A percentile compares a stretch with the other conserved stretches of the same genome.
Evolutionary conservation across 2,329 filamentous ascomycete species (phyloP).

Genomic region (Lanzia echinophila): DNA sequence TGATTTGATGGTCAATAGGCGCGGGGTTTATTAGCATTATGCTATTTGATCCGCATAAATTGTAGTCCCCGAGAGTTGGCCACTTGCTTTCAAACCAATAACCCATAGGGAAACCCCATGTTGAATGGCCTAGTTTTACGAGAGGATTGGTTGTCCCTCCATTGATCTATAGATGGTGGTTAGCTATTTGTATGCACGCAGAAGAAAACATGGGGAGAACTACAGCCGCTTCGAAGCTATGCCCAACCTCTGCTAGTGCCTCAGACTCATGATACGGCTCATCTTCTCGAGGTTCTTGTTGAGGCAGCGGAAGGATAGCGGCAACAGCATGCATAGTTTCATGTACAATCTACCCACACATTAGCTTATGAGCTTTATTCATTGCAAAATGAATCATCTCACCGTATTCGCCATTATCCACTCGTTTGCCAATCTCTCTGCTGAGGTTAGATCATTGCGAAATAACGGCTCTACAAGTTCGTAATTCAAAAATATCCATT

Average conservation of each 20-base stretch:
- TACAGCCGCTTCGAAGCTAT: conserved; percentile 16
- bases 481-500: conserved; percentile 11
- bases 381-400: not conserved
- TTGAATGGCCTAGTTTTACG: not conserved
- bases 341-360: conserved; percentile 9
- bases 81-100: conserved; percentile 13
- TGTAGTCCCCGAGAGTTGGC: conserved; percentile 1
- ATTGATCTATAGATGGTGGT: not conserved
- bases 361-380: too few relatives aligned
- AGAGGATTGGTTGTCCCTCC: not conserved
- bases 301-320: not conserved
- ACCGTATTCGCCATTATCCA: conserved; percentile 15
- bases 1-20: not conserved
- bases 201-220: not conserved
- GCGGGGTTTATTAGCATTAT: conserved; percentile 10
- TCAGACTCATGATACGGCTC: conserved; percentile 14
- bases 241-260: conserved; percentile 15
- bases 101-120: conserved; percentile 8
- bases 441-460: conserved; percentile 3
- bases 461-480: conserved; percentile 6
- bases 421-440: not conserved
- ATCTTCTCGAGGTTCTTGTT: not conserved
- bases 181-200: not conserved
- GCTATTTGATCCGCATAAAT: not conserved
- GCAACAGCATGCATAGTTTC: conserved; percentile 15